These are phyloP conservation scores for Monilinia laxa DNA, from an alignment of 2,329 filamentous ascomycete species.

Conservation along the genomic window DNA sequence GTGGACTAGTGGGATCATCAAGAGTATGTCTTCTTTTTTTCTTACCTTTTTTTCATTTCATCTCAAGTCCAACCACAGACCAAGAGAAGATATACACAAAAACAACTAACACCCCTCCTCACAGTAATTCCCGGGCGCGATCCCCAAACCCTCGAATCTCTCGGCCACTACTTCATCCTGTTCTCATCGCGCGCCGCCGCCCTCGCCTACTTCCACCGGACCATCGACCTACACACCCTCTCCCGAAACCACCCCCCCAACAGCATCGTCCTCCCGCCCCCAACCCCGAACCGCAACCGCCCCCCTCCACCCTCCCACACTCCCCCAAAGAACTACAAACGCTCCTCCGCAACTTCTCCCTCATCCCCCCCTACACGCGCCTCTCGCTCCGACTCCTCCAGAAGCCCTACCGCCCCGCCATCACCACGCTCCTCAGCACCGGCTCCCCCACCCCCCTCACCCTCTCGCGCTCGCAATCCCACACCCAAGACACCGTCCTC, in stretches of 20 bases:
- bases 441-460: constrained; percentile 37
- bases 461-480: constrained; percentile 11
- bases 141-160: constrained; percentile 59
- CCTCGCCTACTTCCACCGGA: constrained; percentile 57
- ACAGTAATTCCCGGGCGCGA: constrained; percentile 63
- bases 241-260: constrained; percentile 43
- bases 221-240: constrained; percentile 51
- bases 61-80: too few relatives aligned
- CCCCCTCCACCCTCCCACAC: constrained; percentile 42
- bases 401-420: constrained; percentile 40
- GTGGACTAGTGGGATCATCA: constrained; percentile 64
- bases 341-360: constrained; percentile 50
- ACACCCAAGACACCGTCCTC: constrained; percentile 4
- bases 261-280: constrained; percentile 43
- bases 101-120: constrained; percentile 31
- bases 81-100: background rate
- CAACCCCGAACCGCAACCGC: constrained; percentile 22
- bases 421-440: constrained; percentile 42
- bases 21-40: constrained; percentile 46
- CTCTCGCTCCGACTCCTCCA: constrained; percentile 41
- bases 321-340: constrained; percentile 48
- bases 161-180: constrained; percentile 66
- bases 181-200: constrained; percentile 63
- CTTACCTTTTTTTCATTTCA: too few relatives aligned
- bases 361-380: constrained; percentile 46